Evolutionary conservation across 2,329 filamentous ascomycete genomes (phyloP), one percentile per base, ranked within the genome.

Genomic region (Raffaelea arxii): DNA sequence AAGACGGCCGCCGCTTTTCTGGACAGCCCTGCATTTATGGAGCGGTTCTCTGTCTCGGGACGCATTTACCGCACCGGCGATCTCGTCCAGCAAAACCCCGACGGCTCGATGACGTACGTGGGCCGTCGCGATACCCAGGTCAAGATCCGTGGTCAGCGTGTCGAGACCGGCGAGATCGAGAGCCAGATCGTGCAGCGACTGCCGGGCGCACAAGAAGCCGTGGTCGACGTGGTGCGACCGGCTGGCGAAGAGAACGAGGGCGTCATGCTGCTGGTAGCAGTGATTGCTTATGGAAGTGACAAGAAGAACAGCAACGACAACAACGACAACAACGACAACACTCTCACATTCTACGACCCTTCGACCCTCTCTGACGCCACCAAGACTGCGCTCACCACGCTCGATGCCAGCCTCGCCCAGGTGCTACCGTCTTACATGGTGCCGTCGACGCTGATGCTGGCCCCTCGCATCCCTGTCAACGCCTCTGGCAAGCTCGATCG

Each of bases 401-500:
- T 16, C 27, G 9, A 16, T 9, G 9, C 9, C 18, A 6, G 9
- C 12, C 25, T 23, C 22, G 21, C 39, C 4, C 22, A 25, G 39
- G 9, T 6, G 39, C 21, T 41, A 9, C 19, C 22, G 11, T 14
- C 14, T 24, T 25, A 41, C 39, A 41, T 41, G 39, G 16, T 41
- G 22, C 39, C 39, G 5, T 5, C 4, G 22, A 9, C 25, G 22
- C 25, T 4, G 7, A 25, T 41, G 14, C 23, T 24, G 6, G 6
- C 25, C 22, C 14, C 18, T 6, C 48, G 51, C 3, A 32, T 47
- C 11, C 43, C 55, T 19, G 44, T 57, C 25, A 45, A 49, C 16
- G 46, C 65, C 1, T 66, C 45, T 3, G 22, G 69, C 40, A 69
- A 73, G 37, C 65, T 69, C 7, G 65, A 64, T 1, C 61, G 73